Evolutionary conservation across 495 filamentous ascomycete species (phyloP), one percentile per base, ranked within the genome.

Genomic region (Bacidia gigantensis): DNA sequence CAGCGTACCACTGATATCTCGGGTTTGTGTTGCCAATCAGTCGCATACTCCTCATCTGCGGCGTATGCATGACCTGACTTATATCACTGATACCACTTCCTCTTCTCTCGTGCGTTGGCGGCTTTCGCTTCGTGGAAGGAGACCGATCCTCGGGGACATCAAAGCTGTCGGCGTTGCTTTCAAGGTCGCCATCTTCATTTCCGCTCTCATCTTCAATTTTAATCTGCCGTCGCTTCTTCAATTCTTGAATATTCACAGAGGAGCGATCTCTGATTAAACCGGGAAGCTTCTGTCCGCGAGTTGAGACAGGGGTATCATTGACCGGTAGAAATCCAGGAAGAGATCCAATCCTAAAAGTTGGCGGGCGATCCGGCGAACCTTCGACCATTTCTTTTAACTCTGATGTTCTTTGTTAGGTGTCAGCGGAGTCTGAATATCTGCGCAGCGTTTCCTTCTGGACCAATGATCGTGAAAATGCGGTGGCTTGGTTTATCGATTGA

Each of bases 21-120:
- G 83, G 83, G 60, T 87, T 89, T 57, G 69, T 80, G 53, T 81
- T 84, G 17, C 85, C 84, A 61, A 88, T 88, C 55, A 89, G 67
- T 18, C 83, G 68, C 80, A 86, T 84, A 53, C 78, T 83, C 40
- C 85, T 72, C 81, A 87, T 84, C 57, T 83, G 75, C 11, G 80
- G 76, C 22, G 80, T 82, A 55, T 75, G 73, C 42, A 88, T 72
- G 12, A 81, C 62, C 25, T 60, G 51, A n/a, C 60, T 62, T 10
- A 56, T 67, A 22, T 61, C 42, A 51, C 70, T 65, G 17, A 54
- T 67, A 23, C 52, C 32, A 47, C 70, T 72, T 44, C 53, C 54
- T 40, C 65, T 65, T 44, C 69, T 53, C 17, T 9, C 25, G 18
- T 51, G 17, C 62, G 60, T 14, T 7, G 26, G 3, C 35, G 25